A percentile compares a stretch with the other conserved stretches of the same genome.
These are phyloP conservation scores for Elsinoe australis DNA, from an alignment of 2,329 filamentous ascomycete species.

Conservation along the genomic window DNA sequence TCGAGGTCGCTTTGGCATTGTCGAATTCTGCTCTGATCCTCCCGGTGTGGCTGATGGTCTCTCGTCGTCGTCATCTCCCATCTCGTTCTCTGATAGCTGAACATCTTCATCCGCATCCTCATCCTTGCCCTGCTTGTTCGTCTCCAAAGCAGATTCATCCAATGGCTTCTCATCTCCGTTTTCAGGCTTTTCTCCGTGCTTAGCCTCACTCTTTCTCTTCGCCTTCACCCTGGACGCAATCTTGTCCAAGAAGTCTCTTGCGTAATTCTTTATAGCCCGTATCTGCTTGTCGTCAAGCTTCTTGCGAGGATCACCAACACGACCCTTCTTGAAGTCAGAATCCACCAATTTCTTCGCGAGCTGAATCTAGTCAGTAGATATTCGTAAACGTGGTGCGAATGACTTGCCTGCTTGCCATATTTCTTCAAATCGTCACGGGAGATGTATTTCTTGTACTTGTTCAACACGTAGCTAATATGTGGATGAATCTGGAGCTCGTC, in stretches of 20 bases:
- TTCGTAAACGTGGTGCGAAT: slow-evolving; percentile 36
- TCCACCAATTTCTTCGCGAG: slow-evolving; percentile 82
- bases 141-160: too few relatives aligned
- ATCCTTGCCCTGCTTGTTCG: not conserved
- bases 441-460: slow-evolving; percentile 80
- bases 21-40: slow-evolving; percentile 23
- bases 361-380: slow-evolving; percentile 25
- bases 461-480: slow-evolving; percentile 74
- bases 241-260: slow-evolving; percentile 79
- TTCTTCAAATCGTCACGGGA: slow-evolving; percentile 68
- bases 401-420: slow-evolving; percentile 53
- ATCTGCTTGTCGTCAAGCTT: slow-evolving; percentile 65
- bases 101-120: slow-evolving; percentile 40
- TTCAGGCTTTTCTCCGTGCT: slow-evolving; percentile 25
- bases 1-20: slow-evolving; percentile 31
- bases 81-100: slow-evolving; percentile 26
- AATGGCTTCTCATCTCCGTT: slow-evolving; percentile 1
- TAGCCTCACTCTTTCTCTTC: slow-evolving; percentile 40
- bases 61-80: slow-evolving; percentile 19
- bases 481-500: slow-evolving; percentile 59
- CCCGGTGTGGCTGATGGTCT: slow-evolving; percentile 24
- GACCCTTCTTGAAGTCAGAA: slow-evolving; percentile 82
- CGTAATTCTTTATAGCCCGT: slow-evolving; percentile 74
- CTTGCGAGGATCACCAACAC: slow-evolving; percentile 73
- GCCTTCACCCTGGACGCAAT: slow-evolving; percentile 67